Conservation (phyloP, 1,139 yeast genomes). For the Insectozyma bohioensis region DNA sequence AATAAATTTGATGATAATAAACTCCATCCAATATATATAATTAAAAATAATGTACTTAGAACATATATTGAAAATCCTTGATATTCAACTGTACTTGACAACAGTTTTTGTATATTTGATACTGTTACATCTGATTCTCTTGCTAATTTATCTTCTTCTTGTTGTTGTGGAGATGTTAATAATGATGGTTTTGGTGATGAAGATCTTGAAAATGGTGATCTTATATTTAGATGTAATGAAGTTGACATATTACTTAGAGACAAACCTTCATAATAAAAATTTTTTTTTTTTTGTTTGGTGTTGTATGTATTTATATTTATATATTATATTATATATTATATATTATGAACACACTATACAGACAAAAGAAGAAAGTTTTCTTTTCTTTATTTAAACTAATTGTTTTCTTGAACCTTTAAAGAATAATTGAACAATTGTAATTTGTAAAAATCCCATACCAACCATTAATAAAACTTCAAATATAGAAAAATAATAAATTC, state of each 20-base stretch:
- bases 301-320: not conserved
- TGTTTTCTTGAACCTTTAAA: slow-evolving; percentile 85
- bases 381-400: slow-evolving; percentile 46
- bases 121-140: slow-evolving; percentile 76
- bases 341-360: no score
- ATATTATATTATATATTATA: not conserved
- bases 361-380: no score
- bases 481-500: slow-evolving; percentile 82
- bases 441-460: slow-evolving; percentile 84
- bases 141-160: slow-evolving; percentile 55
- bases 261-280: slow-evolving; percentile 1
- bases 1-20: slow-evolving; percentile 58
- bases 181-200: slow-evolving; percentile 10
- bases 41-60: slow-evolving; percentile 50
- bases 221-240: slow-evolving; percentile 6
- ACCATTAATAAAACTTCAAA: slow-evolving; percentile 81
- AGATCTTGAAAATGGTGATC: slow-evolving; percentile 10
- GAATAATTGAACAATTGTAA: slow-evolving; percentile 79
- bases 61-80: slow-evolving; percentile 80
- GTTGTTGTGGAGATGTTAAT: slow-evolving; percentile 1
- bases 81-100: slow-evolving; percentile 62
- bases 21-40: slow-evolving; percentile 68
- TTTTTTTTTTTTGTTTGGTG: slow-evolving; percentile 2
- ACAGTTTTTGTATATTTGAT: slow-evolving; percentile 39
- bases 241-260: no score